Evolutionary conservation across 305 asterid genomes (phyloP).

Genomic region (Solanum chacoense): DNA sequence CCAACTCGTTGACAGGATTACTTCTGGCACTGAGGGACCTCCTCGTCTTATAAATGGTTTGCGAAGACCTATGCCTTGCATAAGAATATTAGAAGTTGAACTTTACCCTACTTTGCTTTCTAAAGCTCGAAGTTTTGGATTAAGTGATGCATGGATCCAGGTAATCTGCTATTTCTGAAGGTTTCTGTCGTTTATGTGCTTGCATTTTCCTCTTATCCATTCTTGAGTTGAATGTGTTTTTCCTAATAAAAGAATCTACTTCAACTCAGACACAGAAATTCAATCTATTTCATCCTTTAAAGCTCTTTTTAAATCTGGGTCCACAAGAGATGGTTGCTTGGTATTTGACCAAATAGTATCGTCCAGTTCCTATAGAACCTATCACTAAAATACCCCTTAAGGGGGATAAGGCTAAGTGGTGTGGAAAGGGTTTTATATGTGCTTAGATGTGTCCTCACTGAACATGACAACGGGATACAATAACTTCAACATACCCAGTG

Average conservation of each 20-base stretch:
- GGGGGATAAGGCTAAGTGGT: background rate
- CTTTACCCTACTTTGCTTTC: constrained; percentile 96
- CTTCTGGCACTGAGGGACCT: constrained; percentile 58
- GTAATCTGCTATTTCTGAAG: constrained; percentile 25
- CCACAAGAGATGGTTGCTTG: background rate
- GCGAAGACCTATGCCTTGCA: constrained; percentile 85
- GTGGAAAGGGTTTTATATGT: background rate
- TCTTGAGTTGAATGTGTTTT: background rate
- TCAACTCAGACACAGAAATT: background rate
- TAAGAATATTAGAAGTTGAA: constrained; percentile 85
- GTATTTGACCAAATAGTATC: background rate
- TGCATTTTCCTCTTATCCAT: background rate
- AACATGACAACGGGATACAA: background rate
- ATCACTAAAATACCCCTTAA: background rate
- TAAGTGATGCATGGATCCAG: constrained; percentile 92
- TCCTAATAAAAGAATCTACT: background rate
- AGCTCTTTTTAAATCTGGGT: background rate
- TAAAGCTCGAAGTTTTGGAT: constrained; percentile 98
- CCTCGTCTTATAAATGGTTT: constrained; percentile 69
- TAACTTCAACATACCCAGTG: background rate
- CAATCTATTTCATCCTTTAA: background rate
- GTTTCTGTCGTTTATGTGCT: background rate
- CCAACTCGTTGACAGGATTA: constrained; percentile 63
- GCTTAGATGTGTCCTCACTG: background rate
- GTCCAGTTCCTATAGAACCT: background rate